Conservation (phyloP, 169 alveolate species). For the Eimeria sp. region DNA sequence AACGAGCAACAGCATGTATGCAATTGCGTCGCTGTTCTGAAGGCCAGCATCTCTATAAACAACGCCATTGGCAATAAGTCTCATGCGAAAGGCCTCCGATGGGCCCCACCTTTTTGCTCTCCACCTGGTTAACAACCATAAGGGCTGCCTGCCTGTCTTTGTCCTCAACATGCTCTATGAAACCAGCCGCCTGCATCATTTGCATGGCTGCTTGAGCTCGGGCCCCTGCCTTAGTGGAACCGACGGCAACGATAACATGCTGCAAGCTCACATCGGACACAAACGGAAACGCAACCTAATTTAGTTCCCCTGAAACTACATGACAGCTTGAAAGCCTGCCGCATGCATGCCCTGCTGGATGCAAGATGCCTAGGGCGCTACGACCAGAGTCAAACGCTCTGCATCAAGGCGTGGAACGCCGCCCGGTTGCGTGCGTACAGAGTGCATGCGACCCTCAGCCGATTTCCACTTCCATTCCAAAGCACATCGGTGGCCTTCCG, state of each 20-base stretch:
- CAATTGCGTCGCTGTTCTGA: neutral
- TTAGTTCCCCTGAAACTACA: neutral
- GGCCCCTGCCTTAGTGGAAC: slow-evolving; percentile 74
- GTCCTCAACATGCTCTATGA: slow-evolving; percentile 72
- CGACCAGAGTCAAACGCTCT: neutral
- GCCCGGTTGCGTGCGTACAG: slow-evolving; percentile 12
- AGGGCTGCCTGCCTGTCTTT: slow-evolving; percentile 78
- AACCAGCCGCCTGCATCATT: slow-evolving; percentile 79
- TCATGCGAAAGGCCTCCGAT: neutral
- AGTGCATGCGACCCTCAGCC: slow-evolving; percentile 64
- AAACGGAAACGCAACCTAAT: no score
- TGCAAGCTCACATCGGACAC: neutral
- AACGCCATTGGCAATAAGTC: neutral
- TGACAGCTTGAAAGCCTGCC: neutral
- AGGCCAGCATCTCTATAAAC: neutral
- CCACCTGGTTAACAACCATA: slow-evolving; percentile 55
- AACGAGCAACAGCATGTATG: neutral
- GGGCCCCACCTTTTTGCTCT: slow-evolving; percentile 56
- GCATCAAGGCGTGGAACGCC: neutral
- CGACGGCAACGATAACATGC: slow-evolving; percentile 70
- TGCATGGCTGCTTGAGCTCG: slow-evolving; percentile 82
- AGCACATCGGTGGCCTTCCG: slow-evolving; percentile 76
- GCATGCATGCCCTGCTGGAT: neutral
- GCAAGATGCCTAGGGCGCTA: neutral
- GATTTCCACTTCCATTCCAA: slow-evolving; percentile 80